A percentile compares a stretch with the other conserved stretches of the same genome.
These are phyloP conservation scores for Neofusicoccum cordaticola DNA, from an alignment of 2,329 filamentous ascomycete genomes.

Conservation along the genomic window DNA sequence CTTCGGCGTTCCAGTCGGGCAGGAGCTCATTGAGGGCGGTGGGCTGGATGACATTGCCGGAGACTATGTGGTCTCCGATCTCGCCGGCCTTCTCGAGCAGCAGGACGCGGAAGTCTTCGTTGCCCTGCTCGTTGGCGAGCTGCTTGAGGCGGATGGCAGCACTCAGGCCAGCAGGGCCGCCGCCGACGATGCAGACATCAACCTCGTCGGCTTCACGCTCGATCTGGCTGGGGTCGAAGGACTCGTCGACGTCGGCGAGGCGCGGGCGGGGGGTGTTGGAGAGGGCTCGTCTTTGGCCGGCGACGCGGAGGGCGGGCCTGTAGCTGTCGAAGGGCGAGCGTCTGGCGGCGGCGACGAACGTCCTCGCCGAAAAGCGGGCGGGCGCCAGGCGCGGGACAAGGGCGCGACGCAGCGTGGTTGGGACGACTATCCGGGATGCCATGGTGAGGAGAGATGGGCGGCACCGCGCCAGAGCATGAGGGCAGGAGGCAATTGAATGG, in stretches of 20 bases:
- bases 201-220: conserved; percentile 92
- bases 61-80: conserved; percentile 90
- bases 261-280: conserved; percentile 31
- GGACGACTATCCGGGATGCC: conserved; percentile 16
- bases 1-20: conserved; percentile 87
- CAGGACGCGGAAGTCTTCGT: conserved; percentile 92
- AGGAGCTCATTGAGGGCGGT: conserved; percentile 84
- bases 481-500: conserved; percentile 5
- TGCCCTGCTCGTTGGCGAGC: conserved; percentile 87
- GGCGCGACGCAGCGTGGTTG: conserved; percentile 6
- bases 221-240: conserved; percentile 50
- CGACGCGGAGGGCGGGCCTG: conserved; percentile 34
- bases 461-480: conserved; percentile 6
- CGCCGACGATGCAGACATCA: conserved; percentile 94
- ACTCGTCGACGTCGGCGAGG: conserved; percentile 39
- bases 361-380: neutral
- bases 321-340: conserved; percentile 17
- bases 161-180: conserved; percentile 88
- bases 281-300: conserved; percentile 37
- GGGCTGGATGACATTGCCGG: conserved; percentile 91
- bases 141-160: conserved; percentile 95
- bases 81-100: conserved; percentile 94
- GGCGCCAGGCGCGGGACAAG: neutral
- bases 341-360: neutral
- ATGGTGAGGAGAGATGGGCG: neutral